Evolutionary conservation across 331 rosid genomes (phyloP).

Genomic region (Pyrus hybrid): DNA sequence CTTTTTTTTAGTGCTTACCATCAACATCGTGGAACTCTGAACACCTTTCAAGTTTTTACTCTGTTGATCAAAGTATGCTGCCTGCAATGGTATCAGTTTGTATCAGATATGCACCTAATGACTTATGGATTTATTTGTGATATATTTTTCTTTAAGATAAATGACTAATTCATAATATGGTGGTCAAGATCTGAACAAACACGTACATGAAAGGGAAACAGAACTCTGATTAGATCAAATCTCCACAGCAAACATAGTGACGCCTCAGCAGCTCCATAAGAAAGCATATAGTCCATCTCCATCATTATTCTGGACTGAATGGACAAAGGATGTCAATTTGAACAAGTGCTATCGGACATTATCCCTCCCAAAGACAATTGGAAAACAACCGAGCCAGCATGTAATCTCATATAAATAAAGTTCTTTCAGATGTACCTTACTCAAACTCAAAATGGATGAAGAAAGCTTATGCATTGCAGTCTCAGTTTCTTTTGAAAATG

Average conservation of each 20-base stretch:
- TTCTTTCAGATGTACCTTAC: slow-evolving; percentile 42
- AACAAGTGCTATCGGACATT: background rate
- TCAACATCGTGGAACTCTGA: slow-evolving; percentile 52
- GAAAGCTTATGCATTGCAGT: slow-evolving; percentile 49
- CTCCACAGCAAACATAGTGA: slow-evolving; percentile 65
- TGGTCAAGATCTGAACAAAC: slow-evolving; percentile 3
- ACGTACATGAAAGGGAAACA: slow-evolving; percentile 73
- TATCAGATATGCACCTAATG: slow-evolving; percentile 12
- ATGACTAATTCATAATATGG: background rate
- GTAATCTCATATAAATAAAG: background rate
- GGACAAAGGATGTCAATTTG: slow-evolving; percentile 9
- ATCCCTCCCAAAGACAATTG: background rate
- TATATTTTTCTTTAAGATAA: background rate
- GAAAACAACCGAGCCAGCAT: background rate
- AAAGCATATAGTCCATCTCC: slow-evolving; percentile 83
- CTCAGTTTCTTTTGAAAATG: slow-evolving; percentile 60
- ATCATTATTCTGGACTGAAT: slow-evolving; percentile 57
- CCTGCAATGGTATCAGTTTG: slow-evolving; percentile 39
- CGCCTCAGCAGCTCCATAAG: slow-evolving; percentile 86
- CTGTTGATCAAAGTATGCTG: slow-evolving; percentile 67
- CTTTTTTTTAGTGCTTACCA: slow-evolving; percentile 42
- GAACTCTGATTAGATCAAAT: slow-evolving; percentile 44
- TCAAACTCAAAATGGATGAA: slow-evolving; percentile 37
- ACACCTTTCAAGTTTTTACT: slow-evolving; percentile 17
- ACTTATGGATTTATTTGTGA: background rate